Conservation (phyloP, 495 filamentous ascomycete genomes). For the Filosporella fistucella region DNA sequence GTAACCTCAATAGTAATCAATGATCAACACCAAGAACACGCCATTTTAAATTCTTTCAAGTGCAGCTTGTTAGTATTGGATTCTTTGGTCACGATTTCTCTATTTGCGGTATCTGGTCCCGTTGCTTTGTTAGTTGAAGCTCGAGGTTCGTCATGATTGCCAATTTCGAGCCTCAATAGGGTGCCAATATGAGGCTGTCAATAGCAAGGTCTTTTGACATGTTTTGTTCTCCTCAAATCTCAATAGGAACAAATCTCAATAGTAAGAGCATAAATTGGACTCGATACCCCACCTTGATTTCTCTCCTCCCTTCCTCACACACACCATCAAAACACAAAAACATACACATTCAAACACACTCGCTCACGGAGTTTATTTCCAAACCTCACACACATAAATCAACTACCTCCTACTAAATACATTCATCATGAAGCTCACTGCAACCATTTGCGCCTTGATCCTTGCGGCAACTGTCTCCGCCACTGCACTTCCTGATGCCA, state of each 20-base stretch:
- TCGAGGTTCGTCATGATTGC: too few species aligned
- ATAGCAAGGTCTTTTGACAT: background rate
- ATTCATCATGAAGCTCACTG: slow-evolving; percentile 34
- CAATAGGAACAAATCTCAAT: background rate
- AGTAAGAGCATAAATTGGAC: background rate
- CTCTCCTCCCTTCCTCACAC: background rate
- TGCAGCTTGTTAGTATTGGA: too few species aligned
- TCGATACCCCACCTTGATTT: background rate
- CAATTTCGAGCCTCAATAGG: slow-evolving; percentile 10
- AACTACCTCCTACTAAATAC: slow-evolving; percentile 1
- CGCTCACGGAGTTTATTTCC: background rate
- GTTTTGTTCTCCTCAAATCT: background rate
- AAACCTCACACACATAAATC: background rate
- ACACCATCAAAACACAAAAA: background rate
- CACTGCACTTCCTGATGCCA: slow-evolving; percentile 19
- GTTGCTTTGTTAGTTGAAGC: too few species aligned
- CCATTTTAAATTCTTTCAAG: too few species aligned
- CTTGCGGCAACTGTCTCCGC: slow-evolving; percentile 21
- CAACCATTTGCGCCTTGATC: slow-evolving; percentile 27
- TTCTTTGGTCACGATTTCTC: too few species aligned
- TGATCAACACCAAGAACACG: too few species aligned
- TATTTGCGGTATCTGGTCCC: too few species aligned
- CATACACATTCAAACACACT: background rate
- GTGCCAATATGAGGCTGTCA: slow-evolving; percentile 10
- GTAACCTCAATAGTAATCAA: too few species aligned